Evolutionary conservation across 2,329 filamentous ascomycete genomes (phyloP).

Genomic region (Aspergillus fructus): DNA sequence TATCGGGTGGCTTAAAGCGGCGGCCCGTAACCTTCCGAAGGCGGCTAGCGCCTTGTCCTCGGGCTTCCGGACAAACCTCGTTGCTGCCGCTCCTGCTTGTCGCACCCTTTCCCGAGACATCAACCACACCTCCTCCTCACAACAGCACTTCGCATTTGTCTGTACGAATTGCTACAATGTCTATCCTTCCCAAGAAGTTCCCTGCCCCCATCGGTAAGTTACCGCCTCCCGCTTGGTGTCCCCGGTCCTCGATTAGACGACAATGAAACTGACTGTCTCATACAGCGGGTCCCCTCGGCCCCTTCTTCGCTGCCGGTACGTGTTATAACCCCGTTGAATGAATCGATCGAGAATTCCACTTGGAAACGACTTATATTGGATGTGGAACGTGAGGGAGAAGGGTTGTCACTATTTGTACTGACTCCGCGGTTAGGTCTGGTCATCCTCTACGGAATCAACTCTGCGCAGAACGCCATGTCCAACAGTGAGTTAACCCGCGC

Average conservation of each 20-base stretch:
- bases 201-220: conserved; percentile 72
- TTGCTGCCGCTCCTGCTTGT: conserved; percentile 36
- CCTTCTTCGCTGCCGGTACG: conserved; percentile 94
- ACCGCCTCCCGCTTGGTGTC: no score
- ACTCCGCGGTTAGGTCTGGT: conserved; percentile 62
- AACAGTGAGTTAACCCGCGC: conserved; percentile 61
- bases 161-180: conserved; percentile 60
- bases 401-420: conserved; percentile 25
- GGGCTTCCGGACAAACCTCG: conserved; percentile 39
- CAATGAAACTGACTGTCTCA: conserved; percentile 30
- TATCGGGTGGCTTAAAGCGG: conserved; percentile 31
- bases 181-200: conserved; percentile 83
- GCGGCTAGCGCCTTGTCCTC: conserved; percentile 22
- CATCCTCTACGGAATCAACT: conserved; percentile 90
- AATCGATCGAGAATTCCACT: neutral
- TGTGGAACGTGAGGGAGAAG: neutral
- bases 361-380: neutral
- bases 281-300: conserved; percentile 83
- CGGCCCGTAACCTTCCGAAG: conserved; percentile 20
- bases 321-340: conserved; percentile 21
- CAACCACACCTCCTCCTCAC: conserved; percentile 21
- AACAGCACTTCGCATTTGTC: conserved; percentile 28
- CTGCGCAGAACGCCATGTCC: conserved; percentile 73
- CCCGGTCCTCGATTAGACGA: neutral
- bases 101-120: conserved; percentile 28